Percentiles rank a stretch among this genome's conserved stretches.
These are phyloP conservation scores for Metschnikowia kunwiensis DNA, from an alignment of 805 yeast genomes.

Conservation along the genomic window DNA sequence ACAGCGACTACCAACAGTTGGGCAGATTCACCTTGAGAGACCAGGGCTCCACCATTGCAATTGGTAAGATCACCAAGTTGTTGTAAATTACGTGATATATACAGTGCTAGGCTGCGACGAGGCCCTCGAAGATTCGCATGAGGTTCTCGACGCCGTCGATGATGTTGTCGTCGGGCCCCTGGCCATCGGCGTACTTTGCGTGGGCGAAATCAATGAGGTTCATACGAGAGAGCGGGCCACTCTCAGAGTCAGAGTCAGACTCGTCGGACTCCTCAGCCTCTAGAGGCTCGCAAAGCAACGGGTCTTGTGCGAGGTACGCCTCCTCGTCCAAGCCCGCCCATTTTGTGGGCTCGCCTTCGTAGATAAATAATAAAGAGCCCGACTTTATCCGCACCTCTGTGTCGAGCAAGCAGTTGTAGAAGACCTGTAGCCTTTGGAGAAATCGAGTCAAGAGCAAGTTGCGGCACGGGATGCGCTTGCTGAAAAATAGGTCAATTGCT, in stretches of 20 bases:
- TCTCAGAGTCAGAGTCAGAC: slow-evolving; percentile 17
- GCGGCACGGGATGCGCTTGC: slow-evolving; percentile 27
- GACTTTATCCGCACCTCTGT: slow-evolving; percentile 66
- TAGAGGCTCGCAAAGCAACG: slow-evolving; percentile 19
- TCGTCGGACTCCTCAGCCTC: slow-evolving; percentile 22
- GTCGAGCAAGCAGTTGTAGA: slow-evolving; percentile 62
- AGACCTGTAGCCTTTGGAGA: slow-evolving; percentile 56
- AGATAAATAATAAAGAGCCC: slow-evolving; percentile 68
- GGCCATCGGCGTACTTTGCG: slow-evolving; percentile 57
- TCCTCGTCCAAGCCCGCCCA: slow-evolving; percentile 39
- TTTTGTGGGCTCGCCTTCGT: slow-evolving; percentile 59
- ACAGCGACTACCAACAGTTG: slow-evolving; percentile 87
- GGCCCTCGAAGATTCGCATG: slow-evolving; percentile 39
- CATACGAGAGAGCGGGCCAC: slow-evolving; percentile 31
- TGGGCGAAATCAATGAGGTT: slow-evolving; percentile 91
- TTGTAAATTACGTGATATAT: slow-evolving; percentile 40
- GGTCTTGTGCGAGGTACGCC: slow-evolving; percentile 23
- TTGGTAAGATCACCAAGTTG: slow-evolving; percentile 93
- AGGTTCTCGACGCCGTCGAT: slow-evolving; percentile 68
- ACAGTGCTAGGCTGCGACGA: slow-evolving; percentile 8
- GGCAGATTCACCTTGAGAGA: slow-evolving; percentile 99
- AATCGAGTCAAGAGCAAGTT: slow-evolving; percentile 40
- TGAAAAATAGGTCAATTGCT: slow-evolving; percentile 49
- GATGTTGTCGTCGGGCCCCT: slow-evolving; percentile 70
- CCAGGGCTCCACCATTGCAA: slow-evolving; percentile 97